These are phyloP conservation scores for Trypanosoma theileri DNA, from an alignment of 208 protist species.

Conservation along the genomic window DNA sequence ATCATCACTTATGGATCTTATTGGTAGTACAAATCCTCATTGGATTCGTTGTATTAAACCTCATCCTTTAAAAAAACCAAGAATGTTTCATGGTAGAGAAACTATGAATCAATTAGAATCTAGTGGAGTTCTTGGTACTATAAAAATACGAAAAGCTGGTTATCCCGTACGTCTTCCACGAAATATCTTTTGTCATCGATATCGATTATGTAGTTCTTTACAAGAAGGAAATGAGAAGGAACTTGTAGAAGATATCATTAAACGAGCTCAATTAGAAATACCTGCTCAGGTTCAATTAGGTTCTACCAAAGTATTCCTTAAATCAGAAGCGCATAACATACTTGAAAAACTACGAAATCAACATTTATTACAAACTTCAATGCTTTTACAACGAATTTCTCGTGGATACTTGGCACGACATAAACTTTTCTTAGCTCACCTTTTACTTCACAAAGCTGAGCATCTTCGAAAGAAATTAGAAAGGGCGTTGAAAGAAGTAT, in stretches of 20 bases:
- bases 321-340: slow-evolving; percentile 27
- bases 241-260: slow-evolving; percentile 20
- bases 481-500: neutral
- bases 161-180: slow-evolving; percentile 38
- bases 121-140: slow-evolving; percentile 44
- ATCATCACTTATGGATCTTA: slow-evolving; percentile 31
- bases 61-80: slow-evolving; percentile 39
- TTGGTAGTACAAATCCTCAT: slow-evolving; percentile 44
- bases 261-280: slow-evolving; percentile 3
- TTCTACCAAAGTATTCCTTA: slow-evolving; percentile 44
- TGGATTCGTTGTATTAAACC: slow-evolving; percentile 57
- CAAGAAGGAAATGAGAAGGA: neutral
- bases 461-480: slow-evolving; percentile 11
- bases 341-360: slow-evolving; percentile 26
- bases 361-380: slow-evolving; percentile 10
- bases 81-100: slow-evolving; percentile 30
- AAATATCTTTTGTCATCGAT: slow-evolving; percentile 29
- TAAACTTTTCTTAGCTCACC: neutral
- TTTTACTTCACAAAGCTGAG: slow-evolving; percentile 17
- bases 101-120: slow-evolving; percentile 45
- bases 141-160: slow-evolving; percentile 45
- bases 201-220: slow-evolving; percentile 28
- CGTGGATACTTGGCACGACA: slow-evolving; percentile 14
- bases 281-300: slow-evolving; percentile 26
- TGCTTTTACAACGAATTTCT: slow-evolving; percentile 10